These are phyloP conservation scores for Agastache rugosa DNA, from an alignment of 257 asterid genomes.

Conservation along the genomic window DNA sequence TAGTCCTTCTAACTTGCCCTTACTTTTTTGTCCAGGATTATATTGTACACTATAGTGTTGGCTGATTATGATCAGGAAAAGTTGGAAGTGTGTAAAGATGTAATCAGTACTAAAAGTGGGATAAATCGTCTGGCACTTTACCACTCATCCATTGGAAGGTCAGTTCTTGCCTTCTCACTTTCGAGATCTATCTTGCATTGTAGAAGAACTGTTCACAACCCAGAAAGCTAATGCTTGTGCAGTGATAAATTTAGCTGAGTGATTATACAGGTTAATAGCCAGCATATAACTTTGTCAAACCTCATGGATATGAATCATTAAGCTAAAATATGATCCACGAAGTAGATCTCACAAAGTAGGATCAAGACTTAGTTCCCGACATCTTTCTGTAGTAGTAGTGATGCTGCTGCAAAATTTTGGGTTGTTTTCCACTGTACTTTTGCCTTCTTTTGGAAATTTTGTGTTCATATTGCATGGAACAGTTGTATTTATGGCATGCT, in stretches of 20 bases:
- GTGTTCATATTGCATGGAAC: too few relatives aligned
- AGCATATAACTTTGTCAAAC: background rate
- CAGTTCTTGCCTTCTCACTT: constrained; percentile 33
- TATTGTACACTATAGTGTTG: constrained; percentile 77
- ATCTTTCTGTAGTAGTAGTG: too few relatives aligned
- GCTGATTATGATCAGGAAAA: constrained; percentile 80
- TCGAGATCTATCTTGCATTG: constrained; percentile 18
- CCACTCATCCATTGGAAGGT: constrained; percentile 93
- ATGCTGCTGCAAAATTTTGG: too few relatives aligned
- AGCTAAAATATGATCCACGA: too few relatives aligned
- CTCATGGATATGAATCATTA: background rate
- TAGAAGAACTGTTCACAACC: constrained; percentile 8
- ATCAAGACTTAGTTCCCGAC: too few relatives aligned
- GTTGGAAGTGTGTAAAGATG: constrained; percentile 53
- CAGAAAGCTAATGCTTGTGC: background rate
- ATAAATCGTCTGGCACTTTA: constrained; percentile 68
- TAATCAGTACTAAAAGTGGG: constrained; percentile 73
- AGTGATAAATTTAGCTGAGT: background rate
- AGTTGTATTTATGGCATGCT: too few relatives aligned
- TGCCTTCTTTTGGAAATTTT: too few relatives aligned
- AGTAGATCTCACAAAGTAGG: background rate
- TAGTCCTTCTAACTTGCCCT: constrained; percentile 26
- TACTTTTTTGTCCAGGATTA: constrained; percentile 56
- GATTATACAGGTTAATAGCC: background rate
- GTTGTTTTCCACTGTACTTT: too few relatives aligned